phyloP scores from a whole-genome alignment of 1,139 yeast genomes.

The Taiozyma sp. region DNA sequence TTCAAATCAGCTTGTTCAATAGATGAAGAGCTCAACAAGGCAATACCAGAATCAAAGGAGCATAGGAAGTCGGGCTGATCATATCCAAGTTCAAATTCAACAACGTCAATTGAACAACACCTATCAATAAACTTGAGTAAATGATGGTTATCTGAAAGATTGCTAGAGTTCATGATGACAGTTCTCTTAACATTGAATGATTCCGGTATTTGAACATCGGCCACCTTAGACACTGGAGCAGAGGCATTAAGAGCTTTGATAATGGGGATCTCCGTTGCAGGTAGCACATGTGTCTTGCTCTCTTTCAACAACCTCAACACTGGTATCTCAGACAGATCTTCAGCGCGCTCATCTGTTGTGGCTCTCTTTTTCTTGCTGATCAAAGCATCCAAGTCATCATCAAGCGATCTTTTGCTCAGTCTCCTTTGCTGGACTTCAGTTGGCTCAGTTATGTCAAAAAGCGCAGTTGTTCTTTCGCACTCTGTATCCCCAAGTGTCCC shows the following conservation, averaged over 20 bases:
- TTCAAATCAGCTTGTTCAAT: slow-evolving; percentile 10
- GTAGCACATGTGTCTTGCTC: neutral
- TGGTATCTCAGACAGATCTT: neutral
- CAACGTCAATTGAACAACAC: slow-evolving; percentile 1
- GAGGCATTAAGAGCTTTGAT: neutral
- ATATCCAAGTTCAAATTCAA: slow-evolving; percentile 12
- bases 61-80: slow-evolving; percentile 15
- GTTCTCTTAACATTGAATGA: slow-evolving; percentile 1
- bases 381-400: slow-evolving; percentile 15
- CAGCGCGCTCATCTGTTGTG: neutral
- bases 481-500: neutral
- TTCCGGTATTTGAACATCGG: neutral
- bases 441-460: neutral
- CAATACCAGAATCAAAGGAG: slow-evolving; percentile 8
- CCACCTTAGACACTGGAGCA: neutral
- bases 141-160: neutral
- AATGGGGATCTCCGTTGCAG: neutral
- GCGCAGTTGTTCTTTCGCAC: neutral
- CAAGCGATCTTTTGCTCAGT: slow-evolving; percentile 4
- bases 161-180: slow-evolving; percentile 3
- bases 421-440: neutral
- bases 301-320: neutral
- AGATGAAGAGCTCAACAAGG: slow-evolving; percentile 6
- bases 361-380: slow-evolving; percentile 3
- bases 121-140: neutral